Evolutionary conservation across 2,329 filamentous ascomycete species (phyloP), one percentile per base, ranked within the genome.

Genomic region (Diatrype stigma): DNA sequence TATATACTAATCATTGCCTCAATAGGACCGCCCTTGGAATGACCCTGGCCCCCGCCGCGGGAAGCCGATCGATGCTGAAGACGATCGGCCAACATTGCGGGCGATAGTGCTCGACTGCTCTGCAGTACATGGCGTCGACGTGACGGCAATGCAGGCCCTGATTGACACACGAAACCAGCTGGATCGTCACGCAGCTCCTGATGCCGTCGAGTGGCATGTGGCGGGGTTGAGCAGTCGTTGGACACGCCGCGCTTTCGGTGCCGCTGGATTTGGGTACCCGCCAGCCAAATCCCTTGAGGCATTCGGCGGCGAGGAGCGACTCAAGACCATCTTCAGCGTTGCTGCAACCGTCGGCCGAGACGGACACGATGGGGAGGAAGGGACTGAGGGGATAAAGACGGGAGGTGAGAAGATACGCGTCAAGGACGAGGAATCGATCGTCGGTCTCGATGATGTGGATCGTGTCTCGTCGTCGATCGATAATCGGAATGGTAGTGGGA

Each of bases 31-130:
- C 11, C 69, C 73, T 2, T 76, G 73, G 73, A 73, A 72, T 56
- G 65, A 74, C 47, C 62, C 64, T 37, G 66, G 55, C 48, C 68
- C 53, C 23, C 60, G 53, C 17, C 59, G 48, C 35, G 57, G 60
- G 17, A 46, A 61, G 37, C 47, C 45, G 2, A 32, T 50, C 44
- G 56, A 58, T 34, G 53, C 48, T 47, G 55, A 55, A 10, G 63
- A 67, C 50, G 53, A 53, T 35, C 61, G 67, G 6, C 73, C 73
- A 3, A 54, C 68, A 10, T 67, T 77, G n/a, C 67, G 74, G 48
- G 78, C 80, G n/a, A 60, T 84, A 21, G 68, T 83, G 19, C 69
- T 82, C 2, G 80, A 83, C 64, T 81, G 79, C 57, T 73, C 78
- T 1, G 71, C 76, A 2, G 76, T 82, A 44, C 79, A 81, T 60